These are phyloP conservation scores for Cicer bijugum DNA, from an alignment of 306 rosid genomes.

Conservation along the genomic window DNA sequence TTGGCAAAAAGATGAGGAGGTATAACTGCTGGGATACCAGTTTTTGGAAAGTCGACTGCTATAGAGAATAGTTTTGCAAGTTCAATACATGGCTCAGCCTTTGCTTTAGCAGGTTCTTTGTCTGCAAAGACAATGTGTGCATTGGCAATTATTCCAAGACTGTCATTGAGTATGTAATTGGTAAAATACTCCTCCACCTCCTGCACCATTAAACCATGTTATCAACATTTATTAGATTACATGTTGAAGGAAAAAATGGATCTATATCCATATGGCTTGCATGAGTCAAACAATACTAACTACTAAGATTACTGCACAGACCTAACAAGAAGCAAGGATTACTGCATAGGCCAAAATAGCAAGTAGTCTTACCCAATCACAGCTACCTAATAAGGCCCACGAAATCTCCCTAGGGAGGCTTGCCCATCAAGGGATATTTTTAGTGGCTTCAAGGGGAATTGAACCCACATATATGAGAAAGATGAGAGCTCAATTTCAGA, in stretches of 20 bases:
- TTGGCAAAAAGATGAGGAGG: conserved; percentile 57
- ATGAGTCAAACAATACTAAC: neutral
- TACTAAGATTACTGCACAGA: too few relatives aligned
- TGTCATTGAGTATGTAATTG: conserved; percentile 74
- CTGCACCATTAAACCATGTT: conserved; percentile 50
- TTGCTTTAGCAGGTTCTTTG: conserved; percentile 50
- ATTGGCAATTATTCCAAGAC: conserved; percentile 79
- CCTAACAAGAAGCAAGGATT: too few relatives aligned
- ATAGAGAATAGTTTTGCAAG: conserved; percentile 69
- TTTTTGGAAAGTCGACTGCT: conserved; percentile 91
- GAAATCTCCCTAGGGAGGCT: too few relatives aligned
- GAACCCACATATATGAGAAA: too few relatives aligned
- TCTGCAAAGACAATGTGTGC: conserved; percentile 84
- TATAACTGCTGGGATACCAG: conserved; percentile 76
- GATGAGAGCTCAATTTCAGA: too few relatives aligned
- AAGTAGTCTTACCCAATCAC: too few relatives aligned
- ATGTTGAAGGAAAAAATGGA: neutral
- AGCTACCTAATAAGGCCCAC: too few relatives aligned
- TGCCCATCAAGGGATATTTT: too few relatives aligned
- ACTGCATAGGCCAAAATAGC: too few relatives aligned
- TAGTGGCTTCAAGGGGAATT: too few relatives aligned
- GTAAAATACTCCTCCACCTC: conserved; percentile 76
- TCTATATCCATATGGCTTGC: neutral
- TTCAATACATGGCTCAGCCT: conserved; percentile 58
- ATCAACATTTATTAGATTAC: neutral